Percentiles rank a stretch among this genome's conserved stretches.
Conservation (phyloP, 257 asterid species). For the Linderniella brevidens region DNA sequence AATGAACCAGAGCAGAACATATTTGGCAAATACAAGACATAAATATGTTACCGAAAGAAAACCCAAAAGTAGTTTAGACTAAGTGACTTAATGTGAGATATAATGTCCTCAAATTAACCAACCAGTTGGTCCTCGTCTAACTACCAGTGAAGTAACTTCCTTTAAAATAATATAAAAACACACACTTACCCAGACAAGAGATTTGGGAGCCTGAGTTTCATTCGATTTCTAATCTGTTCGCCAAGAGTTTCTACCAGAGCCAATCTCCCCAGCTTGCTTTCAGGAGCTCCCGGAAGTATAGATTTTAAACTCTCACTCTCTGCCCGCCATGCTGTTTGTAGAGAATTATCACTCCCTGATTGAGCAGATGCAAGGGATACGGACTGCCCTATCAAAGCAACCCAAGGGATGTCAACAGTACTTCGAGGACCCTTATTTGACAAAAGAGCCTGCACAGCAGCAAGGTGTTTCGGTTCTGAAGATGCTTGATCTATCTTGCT, state of each 20-base stretch:
- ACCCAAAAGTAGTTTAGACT: no score
- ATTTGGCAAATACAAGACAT: no score
- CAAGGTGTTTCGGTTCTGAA: conserved; percentile 61
- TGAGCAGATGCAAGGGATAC: conserved; percentile 78
- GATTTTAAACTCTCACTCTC: conserved; percentile 85
- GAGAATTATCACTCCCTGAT: conserved; percentile 67
- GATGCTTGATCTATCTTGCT: conserved; percentile 83
- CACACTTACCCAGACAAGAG: conserved; percentile 68
- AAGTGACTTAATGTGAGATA: no score
- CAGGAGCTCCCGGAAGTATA: conserved; percentile 63
- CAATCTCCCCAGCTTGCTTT: conserved; percentile 78
- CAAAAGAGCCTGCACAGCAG: conserved; percentile 80
- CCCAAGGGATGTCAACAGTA: conserved; percentile 73
- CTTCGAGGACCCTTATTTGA: conserved; percentile 70
- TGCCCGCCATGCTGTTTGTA: conserved; percentile 91
- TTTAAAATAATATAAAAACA: conserved; percentile 7
- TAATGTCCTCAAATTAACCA: no score
- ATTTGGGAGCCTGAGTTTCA: conserved; percentile 78
- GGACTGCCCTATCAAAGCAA: conserved; percentile 83
- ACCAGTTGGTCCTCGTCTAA: conserved; percentile 1
- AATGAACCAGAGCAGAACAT: no score
- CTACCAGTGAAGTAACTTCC: conserved; percentile 6
- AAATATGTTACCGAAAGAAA: no score
- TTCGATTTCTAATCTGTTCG: conserved; percentile 66
- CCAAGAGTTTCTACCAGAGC: conserved; percentile 80